phyloP scores from a whole-genome alignment of 1,139 yeast genomes.

The Geotrichum restrictum region DNA sequence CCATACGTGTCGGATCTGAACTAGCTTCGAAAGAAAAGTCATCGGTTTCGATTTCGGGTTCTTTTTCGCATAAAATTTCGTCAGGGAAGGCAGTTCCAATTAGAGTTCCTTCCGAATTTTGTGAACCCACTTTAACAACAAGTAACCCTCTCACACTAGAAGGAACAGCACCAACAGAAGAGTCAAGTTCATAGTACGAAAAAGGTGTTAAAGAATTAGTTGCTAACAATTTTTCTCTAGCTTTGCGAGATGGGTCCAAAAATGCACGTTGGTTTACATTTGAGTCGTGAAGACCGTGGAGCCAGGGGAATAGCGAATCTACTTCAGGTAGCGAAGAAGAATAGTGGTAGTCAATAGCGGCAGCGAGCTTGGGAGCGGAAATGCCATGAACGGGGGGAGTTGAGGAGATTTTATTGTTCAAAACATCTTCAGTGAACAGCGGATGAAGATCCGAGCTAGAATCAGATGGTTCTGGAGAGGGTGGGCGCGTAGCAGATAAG shows the following conservation, averaged over 20 bases:
- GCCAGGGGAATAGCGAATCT: slow-evolving; percentile 78
- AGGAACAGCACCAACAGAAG: slow-evolving; percentile 24
- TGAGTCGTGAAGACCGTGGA: slow-evolving; percentile 57
- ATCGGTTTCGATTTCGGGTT: slow-evolving; percentile 15
- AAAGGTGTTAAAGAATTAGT: not conserved
- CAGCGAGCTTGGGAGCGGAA: slow-evolving; percentile 31
- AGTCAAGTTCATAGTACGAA: slow-evolving; percentile 16
- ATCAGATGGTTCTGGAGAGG: slow-evolving; percentile 2
- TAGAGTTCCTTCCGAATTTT: slow-evolving; percentile 44
- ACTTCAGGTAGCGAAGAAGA: slow-evolving; percentile 62
- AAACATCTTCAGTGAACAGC: slow-evolving; percentile 6
- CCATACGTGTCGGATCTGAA: slow-evolving; percentile 4
- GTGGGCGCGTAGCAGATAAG: not conserved
- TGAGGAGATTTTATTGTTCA: slow-evolving; percentile 1
- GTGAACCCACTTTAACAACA: slow-evolving; percentile 41
- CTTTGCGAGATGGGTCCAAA: slow-evolving; percentile 29
- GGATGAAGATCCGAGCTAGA: slow-evolving; percentile 11
- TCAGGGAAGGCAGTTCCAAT: slow-evolving; percentile 59
- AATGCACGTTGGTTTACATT: slow-evolving; percentile 37
- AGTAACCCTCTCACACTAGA: slow-evolving; percentile 32
- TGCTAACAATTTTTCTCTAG: slow-evolving; percentile 16
- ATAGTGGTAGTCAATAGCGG: slow-evolving; percentile 34
- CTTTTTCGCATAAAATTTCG: slow-evolving; percentile 47
- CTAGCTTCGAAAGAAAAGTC: slow-evolving; percentile 14
- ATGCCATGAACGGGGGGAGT: slow-evolving; percentile 28